Evolutionary conservation across 2,329 filamentous ascomycete species (phyloP).

Genomic region (Aspergillus udagawae): DNA sequence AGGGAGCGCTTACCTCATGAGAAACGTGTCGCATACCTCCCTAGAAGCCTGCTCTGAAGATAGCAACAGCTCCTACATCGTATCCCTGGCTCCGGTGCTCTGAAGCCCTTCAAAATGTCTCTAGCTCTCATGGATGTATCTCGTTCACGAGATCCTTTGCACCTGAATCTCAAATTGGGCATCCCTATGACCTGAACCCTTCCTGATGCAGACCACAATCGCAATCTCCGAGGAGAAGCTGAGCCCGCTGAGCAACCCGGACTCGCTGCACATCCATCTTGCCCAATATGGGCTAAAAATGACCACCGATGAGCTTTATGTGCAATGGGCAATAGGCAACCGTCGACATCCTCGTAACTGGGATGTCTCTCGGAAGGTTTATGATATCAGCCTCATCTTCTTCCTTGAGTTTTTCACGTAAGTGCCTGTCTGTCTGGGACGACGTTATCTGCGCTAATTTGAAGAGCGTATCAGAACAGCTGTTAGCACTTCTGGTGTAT

Average conservation of each 20-base stretch:
- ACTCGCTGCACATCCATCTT: constrained; percentile 16
- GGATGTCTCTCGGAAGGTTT: constrained; percentile 23
- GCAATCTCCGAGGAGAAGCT: constrained; percentile 6
- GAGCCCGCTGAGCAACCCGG: constrained; percentile 13
- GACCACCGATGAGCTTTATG: constrained; percentile 26
- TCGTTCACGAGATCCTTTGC: neutral
- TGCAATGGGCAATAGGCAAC: constrained; percentile 29
- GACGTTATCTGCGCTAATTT: constrained; percentile 8
- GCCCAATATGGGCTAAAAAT: constrained; percentile 24
- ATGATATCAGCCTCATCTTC: constrained; percentile 26
- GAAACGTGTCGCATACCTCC: neutral
- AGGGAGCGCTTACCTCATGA: neutral
- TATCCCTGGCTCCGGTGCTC: neutral
- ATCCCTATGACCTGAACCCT: neutral
- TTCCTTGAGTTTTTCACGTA: constrained; percentile 33
- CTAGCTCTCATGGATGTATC: neutral
- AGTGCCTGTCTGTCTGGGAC: neutral
- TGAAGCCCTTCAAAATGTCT: neutral
- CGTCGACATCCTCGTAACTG: constrained; percentile 32
- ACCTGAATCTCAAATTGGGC: neutral
- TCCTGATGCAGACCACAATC: neutral
- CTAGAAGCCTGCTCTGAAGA: neutral
- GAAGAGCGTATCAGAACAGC: constrained; percentile 24
- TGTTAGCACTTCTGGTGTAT: constrained; percentile 32
- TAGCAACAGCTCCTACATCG: neutral